These are phyloP conservation scores for Microbotryum intermedium DNA, from an alignment of 1,284 basidiomycete species.

Conservation along the genomic window DNA sequence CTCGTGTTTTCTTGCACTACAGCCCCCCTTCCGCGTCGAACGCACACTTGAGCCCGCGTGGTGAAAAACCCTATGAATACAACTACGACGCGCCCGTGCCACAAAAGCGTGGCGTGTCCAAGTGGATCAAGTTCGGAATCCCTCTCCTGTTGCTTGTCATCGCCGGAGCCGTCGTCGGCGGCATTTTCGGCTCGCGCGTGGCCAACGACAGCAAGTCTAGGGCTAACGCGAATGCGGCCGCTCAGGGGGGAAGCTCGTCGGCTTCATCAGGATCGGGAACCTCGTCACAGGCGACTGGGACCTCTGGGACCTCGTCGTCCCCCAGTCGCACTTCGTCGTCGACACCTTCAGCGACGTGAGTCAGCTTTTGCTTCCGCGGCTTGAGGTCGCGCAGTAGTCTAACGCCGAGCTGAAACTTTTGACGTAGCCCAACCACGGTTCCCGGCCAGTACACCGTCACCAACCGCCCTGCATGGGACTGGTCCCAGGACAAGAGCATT, in stretches of 20 bases:
- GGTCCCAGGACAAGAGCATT: constrained; percentile 21
- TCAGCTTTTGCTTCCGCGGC: background rate
- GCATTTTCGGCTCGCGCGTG: constrained; percentile 21
- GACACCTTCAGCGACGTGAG: background rate
- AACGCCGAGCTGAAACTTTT: too few species aligned
- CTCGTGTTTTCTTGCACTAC: background rate
- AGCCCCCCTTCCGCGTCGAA: constrained; percentile 1
- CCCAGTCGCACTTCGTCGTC: background rate
- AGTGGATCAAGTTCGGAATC: constrained; percentile 7
- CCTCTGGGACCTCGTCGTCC: background rate
- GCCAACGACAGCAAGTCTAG: constrained; percentile 10
- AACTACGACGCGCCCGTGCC: background rate
- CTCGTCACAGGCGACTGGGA: constrained; percentile 14
- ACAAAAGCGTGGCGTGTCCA: background rate
- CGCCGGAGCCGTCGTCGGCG: constrained; percentile 25
- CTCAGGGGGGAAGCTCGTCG: constrained; percentile 1
- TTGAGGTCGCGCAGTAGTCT: too few species aligned
- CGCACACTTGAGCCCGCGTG: background rate
- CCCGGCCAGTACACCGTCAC: background rate
- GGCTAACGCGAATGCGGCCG: background rate
- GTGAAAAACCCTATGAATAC: background rate
- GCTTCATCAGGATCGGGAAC: background rate
- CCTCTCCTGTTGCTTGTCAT: constrained; percentile 14
- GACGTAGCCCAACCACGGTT: background rate
- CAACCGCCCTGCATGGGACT: constrained; percentile 19